Evolutionary conservation across 2,329 filamentous ascomycete genomes (phyloP).

Genomic region (Cladosporium sp.): DNA sequence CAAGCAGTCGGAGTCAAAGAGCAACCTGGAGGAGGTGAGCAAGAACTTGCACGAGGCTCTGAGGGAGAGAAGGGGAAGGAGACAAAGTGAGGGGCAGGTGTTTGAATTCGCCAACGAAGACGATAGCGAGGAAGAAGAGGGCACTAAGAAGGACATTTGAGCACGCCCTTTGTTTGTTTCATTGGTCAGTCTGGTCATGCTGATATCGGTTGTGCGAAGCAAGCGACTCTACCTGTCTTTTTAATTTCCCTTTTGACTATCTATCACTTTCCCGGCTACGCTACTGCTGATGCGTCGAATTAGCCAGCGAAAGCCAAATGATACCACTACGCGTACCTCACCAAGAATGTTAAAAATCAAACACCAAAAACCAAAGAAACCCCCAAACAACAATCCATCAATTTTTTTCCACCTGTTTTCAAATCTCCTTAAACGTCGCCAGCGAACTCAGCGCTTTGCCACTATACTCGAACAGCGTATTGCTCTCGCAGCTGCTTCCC

Average conservation of each 20-base stretch:
- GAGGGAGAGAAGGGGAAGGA: constrained; percentile 62
- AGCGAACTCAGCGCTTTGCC: constrained; percentile 24
- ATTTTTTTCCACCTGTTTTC: neutral
- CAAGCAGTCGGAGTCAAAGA: constrained; percentile 42
- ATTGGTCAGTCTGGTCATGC: too few relatives aligned
- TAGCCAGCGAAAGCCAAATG: neutral
- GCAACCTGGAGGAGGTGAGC: constrained; percentile 71
- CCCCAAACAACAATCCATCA: neutral
- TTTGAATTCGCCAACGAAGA: constrained; percentile 21
- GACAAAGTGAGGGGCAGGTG: constrained; percentile 42
- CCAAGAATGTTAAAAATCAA: neutral
- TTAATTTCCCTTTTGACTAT: neutral
- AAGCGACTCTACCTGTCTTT: neutral
- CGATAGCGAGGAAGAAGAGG: constrained; percentile 18
- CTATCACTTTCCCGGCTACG: neutral
- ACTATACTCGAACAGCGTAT: constrained; percentile 27
- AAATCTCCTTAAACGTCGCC: constrained; percentile 16
- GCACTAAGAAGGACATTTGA: constrained; percentile 8
- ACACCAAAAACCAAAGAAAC: neutral
- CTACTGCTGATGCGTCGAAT: neutral
- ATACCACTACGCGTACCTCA: neutral
- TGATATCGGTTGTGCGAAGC: neutral
- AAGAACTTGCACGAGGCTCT: constrained; percentile 81
- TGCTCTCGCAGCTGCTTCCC: constrained; percentile 26
- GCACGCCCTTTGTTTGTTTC: too few relatives aligned